Base-by-base conservation (phyloP, 805 yeast species). In the Scheffersomyces lignosus region DNA sequence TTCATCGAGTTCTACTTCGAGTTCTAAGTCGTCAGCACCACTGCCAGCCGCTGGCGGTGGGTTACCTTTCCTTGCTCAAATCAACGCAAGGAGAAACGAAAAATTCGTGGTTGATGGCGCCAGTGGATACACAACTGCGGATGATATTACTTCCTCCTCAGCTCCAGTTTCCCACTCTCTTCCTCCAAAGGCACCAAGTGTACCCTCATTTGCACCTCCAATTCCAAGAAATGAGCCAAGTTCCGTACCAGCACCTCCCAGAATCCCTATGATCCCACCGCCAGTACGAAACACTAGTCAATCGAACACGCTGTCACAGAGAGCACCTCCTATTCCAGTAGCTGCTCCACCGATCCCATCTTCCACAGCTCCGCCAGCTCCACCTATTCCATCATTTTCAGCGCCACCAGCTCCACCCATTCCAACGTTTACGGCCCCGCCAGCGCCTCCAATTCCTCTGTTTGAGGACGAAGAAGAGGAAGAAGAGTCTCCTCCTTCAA, bases 21-120 rank as follows among this genome's bases (percentile, higher is more conserved):
- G 40, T 56, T 17, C 45, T 45, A 3, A 13, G 41, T 8, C 31
- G 53, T 2, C 43, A 43, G 32, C 44, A 7, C 32, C 26, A 16
- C 14, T 41, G 8, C 60, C 37, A 41, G 58, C 27, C 26, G 46
- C 53, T 8, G 74, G 72, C 3, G 70, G 74, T 1, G 40, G 34
- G 2, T 50, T 74, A 13, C 80, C 80, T 3, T 75, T 75, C 49
- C 56, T 76, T 9, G 70, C 74, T 3, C 74, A 76, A 41, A 75
- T 76, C 36, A 74, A 73, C 47, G 68, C 64, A 23, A 68, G 70
- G 43, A 61, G 80, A 43, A 74, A 70, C 39, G 77, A 73, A 13
- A 47, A 66, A 17, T 62, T 62, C 48, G 75, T 69, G 25, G 70
- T 72, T n/a, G 73, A 64, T 22, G 72, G 57, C 2, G 33, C 54